Conservation (phyloP, 345 rosid genomes). For the Salix brachista region DNA sequence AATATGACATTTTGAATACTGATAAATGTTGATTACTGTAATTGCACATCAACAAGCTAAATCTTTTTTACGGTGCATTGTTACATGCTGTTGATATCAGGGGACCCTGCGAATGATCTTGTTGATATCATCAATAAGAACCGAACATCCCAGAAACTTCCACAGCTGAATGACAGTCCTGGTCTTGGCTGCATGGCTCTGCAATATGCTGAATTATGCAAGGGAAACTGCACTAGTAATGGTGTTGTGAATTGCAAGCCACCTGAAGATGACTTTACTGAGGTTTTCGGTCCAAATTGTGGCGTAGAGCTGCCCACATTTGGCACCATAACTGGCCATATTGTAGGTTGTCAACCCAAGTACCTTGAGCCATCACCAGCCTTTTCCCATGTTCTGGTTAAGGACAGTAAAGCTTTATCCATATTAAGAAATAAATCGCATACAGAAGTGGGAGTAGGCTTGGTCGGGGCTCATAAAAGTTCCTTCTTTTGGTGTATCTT, state of each 20-base stretch:
- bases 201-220: constrained; percentile 66
- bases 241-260: constrained; percentile 54
- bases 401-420: constrained; percentile 43
- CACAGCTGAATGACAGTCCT: constrained; percentile 56
- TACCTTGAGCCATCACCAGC: constrained; percentile 52
- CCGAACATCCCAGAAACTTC: constrained; percentile 55
- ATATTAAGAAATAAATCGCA: constrained; percentile 61
- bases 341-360: constrained; percentile 67
- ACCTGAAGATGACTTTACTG: constrained; percentile 66
- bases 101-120: constrained; percentile 71
- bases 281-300: constrained; percentile 77
- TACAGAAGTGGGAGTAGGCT: constrained; percentile 67
- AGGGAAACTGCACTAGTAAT: constrained; percentile 59
- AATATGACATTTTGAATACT: not conserved
- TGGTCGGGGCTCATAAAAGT: constrained; percentile 56
- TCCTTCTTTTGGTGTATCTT: constrained; percentile 66
- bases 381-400: constrained; percentile 57
- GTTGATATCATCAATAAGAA: constrained; percentile 70
- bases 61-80: not conserved
- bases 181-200: constrained; percentile 91
- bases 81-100: constrained; percentile 26
- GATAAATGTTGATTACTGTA: not conserved
- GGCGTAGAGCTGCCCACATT: constrained; percentile 78
- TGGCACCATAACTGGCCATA: constrained; percentile 65
- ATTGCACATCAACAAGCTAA: not conserved